Evolutionary conservation across 495 filamentous ascomycete genomes (phyloP).

Genomic region (Cudoniella acicularis): DNA sequence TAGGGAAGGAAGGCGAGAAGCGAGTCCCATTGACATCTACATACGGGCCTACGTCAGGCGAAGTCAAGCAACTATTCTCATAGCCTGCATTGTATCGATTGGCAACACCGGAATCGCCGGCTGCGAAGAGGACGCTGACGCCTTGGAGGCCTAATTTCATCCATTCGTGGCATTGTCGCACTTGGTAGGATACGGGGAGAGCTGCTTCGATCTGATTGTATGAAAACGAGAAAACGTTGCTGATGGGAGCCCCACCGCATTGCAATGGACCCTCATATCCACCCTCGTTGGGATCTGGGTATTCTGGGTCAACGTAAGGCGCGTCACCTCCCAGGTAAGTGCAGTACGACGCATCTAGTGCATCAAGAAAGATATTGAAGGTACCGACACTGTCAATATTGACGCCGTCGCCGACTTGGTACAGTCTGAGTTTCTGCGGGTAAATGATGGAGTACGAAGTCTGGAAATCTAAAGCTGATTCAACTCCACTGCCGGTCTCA

Average conservation of each 20-base stretch:
- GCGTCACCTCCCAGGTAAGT: constrained; percentile 42
- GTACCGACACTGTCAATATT: constrained; percentile 34
- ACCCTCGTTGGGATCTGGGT: constrained; percentile 48
- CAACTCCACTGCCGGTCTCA: constrained; percentile 7
- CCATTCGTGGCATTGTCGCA: constrained; percentile 53
- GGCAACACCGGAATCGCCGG: constrained; percentile 37
- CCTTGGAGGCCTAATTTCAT: constrained; percentile 42
- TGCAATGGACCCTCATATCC: constrained; percentile 55
- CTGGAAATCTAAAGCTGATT: constrained; percentile 33
- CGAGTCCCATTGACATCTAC: constrained; percentile 43
- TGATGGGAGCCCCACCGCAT: constrained; percentile 56
- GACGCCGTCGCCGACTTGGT: constrained; percentile 33
- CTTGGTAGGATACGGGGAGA: constrained; percentile 46
- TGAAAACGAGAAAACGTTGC: constrained; percentile 56
- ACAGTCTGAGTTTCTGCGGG: constrained; percentile 34
- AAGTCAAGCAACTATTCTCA: constrained; percentile 7
- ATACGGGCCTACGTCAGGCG: constrained; percentile 3
- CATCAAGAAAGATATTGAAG: constrained; percentile 37
- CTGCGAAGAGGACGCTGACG: constrained; percentile 31
- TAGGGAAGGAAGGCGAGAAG: constrained; percentile 68
- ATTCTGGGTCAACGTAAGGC: constrained; percentile 43
- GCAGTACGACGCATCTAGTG: constrained; percentile 63
- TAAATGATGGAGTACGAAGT: constrained; percentile 31
- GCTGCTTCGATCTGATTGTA: constrained; percentile 50
- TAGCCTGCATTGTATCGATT: constrained; percentile 63